Base-by-base conservation (phyloP, 345 rosid species). In the Aegle marmelos region DNA sequence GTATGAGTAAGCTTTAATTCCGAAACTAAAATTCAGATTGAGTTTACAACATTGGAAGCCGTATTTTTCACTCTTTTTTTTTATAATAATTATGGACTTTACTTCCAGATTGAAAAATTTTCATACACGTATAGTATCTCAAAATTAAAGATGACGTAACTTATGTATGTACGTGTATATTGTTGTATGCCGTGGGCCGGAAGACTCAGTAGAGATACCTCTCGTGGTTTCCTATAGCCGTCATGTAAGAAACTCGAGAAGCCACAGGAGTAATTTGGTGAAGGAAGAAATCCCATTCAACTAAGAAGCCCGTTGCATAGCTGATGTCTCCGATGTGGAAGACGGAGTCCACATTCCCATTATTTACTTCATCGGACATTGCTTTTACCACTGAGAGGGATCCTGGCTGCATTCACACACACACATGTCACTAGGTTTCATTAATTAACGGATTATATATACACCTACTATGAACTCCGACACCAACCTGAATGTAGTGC, bases 241-340 rank as follows among this genome's bases (percentile, higher is more conserved):
- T 89, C 96, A 90, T 87, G 89, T 91, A 91, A 56, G 92, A 65
- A 74, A 91, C 86, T 77, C 58, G 81, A 24, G 93, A 91, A 34
- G 96, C 96, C 78, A 89, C 11, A 7, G 92, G 93, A 57, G 9
- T 79, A 37, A 89, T 87, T 30, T 82, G 93, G 27, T 85, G 75
- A 65, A 91, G 92, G 76, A 90, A 91, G 78, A 61, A 91, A 58
- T 91, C 93, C 96, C 93, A 91, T 81, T 91, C 96, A 28, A 87
- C 96, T 30, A 90, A 76, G 68, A 90, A 90, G 7, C 96, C 96
- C 0, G 96, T 91, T 45, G 96, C 93, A 63, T 91, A 91, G 83
- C 93, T 90, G 74, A 91, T 90, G 78, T 90, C 96, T 71, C 96
- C 96, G 63, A 89, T 89, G 87, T 91, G 96, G 81, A 91, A 91